Percentiles rank a stretch among this genome's conserved stretches.
phyloP scores from a whole-genome alignment of 2,329 filamentous ascomycete species.

The Arthrobotrys iridis region DNA sequence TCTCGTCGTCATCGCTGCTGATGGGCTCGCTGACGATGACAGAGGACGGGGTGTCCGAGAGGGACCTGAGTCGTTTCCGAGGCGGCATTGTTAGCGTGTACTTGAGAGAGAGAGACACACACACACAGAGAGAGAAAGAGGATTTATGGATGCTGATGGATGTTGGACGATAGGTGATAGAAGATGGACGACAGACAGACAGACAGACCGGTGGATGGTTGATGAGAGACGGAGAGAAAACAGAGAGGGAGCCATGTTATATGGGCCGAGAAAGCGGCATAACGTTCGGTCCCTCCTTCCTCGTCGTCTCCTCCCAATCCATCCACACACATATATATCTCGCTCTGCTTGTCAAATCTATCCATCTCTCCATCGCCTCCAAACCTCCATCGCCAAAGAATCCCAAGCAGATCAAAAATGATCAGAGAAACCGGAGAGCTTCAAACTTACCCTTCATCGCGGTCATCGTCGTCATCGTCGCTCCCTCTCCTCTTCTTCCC shows the following conservation, averaged over 20 bases:
- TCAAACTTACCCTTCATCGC: slow-evolving; percentile 37
- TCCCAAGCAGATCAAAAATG: neutral
- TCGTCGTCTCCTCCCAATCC: too few species aligned
- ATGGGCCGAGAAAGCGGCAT: too few species aligned
- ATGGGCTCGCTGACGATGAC: slow-evolving; percentile 35
- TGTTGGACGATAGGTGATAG: neutral
- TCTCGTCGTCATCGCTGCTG: slow-evolving; percentile 47
- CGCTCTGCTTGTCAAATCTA: too few species aligned
- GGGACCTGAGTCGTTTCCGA: slow-evolving; percentile 7
- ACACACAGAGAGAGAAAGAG: neutral
- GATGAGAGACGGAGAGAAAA: neutral
- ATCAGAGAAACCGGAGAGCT: neutral
- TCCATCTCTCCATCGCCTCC: neutral
- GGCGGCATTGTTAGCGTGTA: slow-evolving; percentile 29
- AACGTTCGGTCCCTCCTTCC: too few species aligned
- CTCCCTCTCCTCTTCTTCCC: slow-evolving; percentile 19
- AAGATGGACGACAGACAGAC: neutral
- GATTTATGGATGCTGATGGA: neutral
- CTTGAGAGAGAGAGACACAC: neutral
- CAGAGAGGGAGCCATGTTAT: neutral
- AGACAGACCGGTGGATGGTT: too few species aligned
- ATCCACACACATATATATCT: too few species aligned
- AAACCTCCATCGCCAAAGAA: neutral
- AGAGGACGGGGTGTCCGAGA: slow-evolving; percentile 13
- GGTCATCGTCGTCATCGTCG: slow-evolving; percentile 34